phyloP scores from a whole-genome alignment of 208 protist genomes.

The Trichomonas gallinae region DNA sequence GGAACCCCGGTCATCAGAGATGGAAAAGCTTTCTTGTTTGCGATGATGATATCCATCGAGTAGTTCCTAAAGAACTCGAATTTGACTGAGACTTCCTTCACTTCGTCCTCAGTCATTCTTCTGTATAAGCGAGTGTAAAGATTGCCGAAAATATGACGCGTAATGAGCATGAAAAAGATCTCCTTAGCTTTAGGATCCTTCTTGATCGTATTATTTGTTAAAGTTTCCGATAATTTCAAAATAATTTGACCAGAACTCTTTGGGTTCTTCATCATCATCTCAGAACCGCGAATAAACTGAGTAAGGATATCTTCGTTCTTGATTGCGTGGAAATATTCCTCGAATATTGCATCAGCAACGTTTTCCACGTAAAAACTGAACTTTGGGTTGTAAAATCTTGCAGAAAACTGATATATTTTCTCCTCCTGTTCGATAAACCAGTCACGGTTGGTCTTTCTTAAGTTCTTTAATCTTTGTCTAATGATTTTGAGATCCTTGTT shows the following conservation, averaged over 20 bases:
- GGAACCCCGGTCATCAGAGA: background rate
- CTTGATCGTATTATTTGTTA: background rate
- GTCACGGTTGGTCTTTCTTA: background rate
- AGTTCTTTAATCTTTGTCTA: background rate
- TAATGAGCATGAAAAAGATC: background rate
- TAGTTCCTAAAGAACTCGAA: background rate
- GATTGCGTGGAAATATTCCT: background rate
- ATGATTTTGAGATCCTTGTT: background rate
- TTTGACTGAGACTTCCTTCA: background rate
- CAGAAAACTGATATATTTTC: background rate
- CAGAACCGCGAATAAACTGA: background rate
- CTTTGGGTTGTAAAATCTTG: background rate
- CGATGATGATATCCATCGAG: background rate
- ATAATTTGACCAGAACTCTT: background rate
- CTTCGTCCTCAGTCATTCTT: background rate
- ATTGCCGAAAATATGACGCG: background rate
- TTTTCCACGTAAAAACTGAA: background rate
- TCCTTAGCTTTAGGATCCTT: background rate
- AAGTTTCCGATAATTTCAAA: background rate
- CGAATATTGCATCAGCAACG: background rate
- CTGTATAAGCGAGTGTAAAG: background rate
- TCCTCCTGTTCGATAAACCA: background rate
- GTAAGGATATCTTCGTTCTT: background rate
- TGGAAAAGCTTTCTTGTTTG: background rate
- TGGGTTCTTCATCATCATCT: background rate